phyloP scores from a whole-genome alignment of 305 asterid species.

The Solanum hybrid region DNA sequence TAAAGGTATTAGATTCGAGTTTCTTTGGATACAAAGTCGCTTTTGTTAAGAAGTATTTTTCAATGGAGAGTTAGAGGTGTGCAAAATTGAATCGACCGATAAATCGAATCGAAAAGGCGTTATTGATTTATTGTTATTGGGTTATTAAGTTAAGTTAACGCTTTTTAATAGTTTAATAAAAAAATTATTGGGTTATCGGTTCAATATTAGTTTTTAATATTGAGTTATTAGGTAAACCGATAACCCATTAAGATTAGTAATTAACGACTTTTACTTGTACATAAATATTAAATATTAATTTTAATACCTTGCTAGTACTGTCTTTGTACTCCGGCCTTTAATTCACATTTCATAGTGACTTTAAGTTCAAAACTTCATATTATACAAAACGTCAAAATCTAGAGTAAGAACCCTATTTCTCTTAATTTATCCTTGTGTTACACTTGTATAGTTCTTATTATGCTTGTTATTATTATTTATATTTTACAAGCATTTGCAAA shows the following conservation, averaged over 20 bases:
- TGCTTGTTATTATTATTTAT: not conserved
- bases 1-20: too few species aligned
- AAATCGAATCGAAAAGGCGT: accelerated
- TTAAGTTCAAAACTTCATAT: not conserved
- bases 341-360: not conserved
- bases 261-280: not conserved
- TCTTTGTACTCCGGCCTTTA: not conserved
- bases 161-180: too few species aligned
- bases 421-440: not conserved
- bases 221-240: not conserved
- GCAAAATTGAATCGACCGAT: not conserved
- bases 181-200: too few species aligned
- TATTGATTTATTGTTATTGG: too few species aligned
- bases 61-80: not conserved
- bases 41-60: too few species aligned
- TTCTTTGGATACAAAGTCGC: not conserved
- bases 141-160: not conserved
- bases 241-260: too few species aligned
- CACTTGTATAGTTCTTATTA: not conserved
- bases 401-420: too few species aligned
- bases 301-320: not conserved
- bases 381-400: not conserved
- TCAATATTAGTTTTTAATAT: too few species aligned
- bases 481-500: too few species aligned
- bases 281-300: too few species aligned